Base-by-base conservation (phyloP, 257 asterid species). In the Forsythia viridissima region DNA sequence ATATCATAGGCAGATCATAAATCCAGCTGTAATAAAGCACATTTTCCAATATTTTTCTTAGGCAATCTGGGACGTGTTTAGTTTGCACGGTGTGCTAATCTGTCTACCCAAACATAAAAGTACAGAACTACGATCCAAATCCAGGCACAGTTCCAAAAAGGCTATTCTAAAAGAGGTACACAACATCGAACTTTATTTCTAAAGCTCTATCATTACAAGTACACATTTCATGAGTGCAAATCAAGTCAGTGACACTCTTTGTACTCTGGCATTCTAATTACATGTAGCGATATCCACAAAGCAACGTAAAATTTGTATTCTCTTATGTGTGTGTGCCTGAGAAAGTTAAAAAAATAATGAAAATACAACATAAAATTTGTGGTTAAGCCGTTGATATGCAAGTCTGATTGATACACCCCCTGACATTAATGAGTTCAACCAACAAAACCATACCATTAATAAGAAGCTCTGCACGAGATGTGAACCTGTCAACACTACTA, bases 241-340 rank as follows among this genome's bases (percentile, higher is more conserved):
- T 81, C 74, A 77, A 84, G 77, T 80, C 71, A 83, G 80, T 76
- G 85, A 83, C 77, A 63, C 34, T 30, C 34, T 30, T 30, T 30
- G 34, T 30, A 30, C 34, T 30, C 34, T 30, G 34, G 34, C 34
- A 30, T 30, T 30, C 34, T 30, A 30, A 30, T 30, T 30, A 30
- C 34, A 30, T 30, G 1, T 30, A 30, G 34, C 34, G 2, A 30
- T 30, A 30, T 30, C 34, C 34, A 30, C 34, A 30, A 30, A 1
- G 34, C 0, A 1, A 30, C 34, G 34, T 30, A 30, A 30, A 30
- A 30, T 30, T 0, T 30, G 34, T 30, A 30, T 30, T 30, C 34
- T 30, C 34, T 30, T 30, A 1, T 30, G 34, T 30, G 34, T 30
- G 34, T 1, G 34, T 30, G 1, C 34, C 34, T 30, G 34, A 30